Percentiles rank a stretch among this genome's conserved stretches.
Conservation (phyloP, 2,329 filamentous ascomycete species). For the Aspergillus costaricaensis region DNA sequence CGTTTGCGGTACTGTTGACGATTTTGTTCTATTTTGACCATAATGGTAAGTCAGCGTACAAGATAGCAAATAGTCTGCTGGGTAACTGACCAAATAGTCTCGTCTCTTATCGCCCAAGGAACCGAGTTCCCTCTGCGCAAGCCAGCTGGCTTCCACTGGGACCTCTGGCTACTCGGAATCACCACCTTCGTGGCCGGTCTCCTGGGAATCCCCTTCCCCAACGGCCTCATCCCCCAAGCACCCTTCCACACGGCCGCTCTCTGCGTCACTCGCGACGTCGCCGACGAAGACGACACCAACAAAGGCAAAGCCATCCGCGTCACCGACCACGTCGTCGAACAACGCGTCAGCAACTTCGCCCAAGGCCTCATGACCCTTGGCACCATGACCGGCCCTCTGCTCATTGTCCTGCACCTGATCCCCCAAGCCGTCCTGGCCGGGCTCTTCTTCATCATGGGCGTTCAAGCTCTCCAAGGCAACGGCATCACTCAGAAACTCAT, state of each 20-base stretch:
- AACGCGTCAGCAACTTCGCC: slow-evolving; percentile 74
- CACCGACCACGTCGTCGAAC: slow-evolving; percentile 65
- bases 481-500: slow-evolving; percentile 75
- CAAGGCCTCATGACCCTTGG: slow-evolving; percentile 77
- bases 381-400: slow-evolving; percentile 74
- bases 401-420: slow-evolving; percentile 73
- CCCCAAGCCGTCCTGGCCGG: slow-evolving; percentile 78
- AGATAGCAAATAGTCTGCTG: neutral
- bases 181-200: slow-evolving; percentile 76
- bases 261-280: slow-evolving; percentile 65
- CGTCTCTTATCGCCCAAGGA: slow-evolving; percentile 78
- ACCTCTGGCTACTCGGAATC: slow-evolving; percentile 75
- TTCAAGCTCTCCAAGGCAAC: slow-evolving; percentile 74
- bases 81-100: slow-evolving; percentile 55
- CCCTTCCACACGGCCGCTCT: slow-evolving; percentile 80
- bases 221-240: slow-evolving; percentile 80
- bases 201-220: slow-evolving; percentile 76
- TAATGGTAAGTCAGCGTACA: slow-evolving; percentile 61
- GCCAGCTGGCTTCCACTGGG: slow-evolving; percentile 83
- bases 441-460: slow-evolving; percentile 82
- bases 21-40: slow-evolving; percentile 90
- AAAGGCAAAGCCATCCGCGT: slow-evolving; percentile 64
- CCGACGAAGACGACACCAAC: slow-evolving; percentile 58
- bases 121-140: slow-evolving; percentile 80
- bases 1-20: slow-evolving; percentile 79